These are phyloP conservation scores for Fagopyrum esculentum DNA, from an alignment of 148 eudicot genomes.

Conservation along the genomic window DNA sequence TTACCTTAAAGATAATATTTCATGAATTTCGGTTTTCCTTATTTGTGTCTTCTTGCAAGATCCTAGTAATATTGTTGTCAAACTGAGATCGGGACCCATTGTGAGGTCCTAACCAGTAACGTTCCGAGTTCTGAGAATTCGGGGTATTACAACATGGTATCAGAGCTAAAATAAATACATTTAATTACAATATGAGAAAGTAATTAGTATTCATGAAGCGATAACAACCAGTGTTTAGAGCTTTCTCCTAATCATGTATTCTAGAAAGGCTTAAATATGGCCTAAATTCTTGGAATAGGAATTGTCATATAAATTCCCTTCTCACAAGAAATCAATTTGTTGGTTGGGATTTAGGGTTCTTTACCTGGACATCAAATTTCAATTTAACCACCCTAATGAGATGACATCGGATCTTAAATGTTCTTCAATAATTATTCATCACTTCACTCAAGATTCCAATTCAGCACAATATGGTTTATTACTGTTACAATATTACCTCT, in stretches of 20 bases:
- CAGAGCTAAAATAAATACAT: background rate
- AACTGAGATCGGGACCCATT: too few relatives aligned
- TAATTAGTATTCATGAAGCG: too few relatives aligned
- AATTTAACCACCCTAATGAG: background rate
- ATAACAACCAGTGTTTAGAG: background rate
- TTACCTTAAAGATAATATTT: too few relatives aligned
- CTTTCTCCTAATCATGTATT: background rate
- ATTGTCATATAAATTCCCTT: background rate
- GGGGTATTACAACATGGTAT: too few relatives aligned
- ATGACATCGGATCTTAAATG: background rate
- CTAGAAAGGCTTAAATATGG: background rate
- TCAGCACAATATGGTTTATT: background rate
- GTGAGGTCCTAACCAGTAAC: too few relatives aligned
- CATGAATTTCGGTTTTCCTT: too few relatives aligned
- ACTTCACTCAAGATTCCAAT: background rate
- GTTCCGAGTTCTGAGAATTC: too few relatives aligned
- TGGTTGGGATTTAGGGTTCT: too few relatives aligned
- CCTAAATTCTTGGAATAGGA: background rate
- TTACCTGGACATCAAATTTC: background rate
- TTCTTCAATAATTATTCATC: background rate
- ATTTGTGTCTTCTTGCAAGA: too few relatives aligned
- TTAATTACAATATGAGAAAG: background rate
- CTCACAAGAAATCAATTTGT: background rate
- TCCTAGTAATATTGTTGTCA: too few relatives aligned
- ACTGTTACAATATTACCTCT: conserved; percentile 45